Conservation (phyloP, 495 filamentous ascomycete genomes). For the Aspergillus asperescens region DNA sequence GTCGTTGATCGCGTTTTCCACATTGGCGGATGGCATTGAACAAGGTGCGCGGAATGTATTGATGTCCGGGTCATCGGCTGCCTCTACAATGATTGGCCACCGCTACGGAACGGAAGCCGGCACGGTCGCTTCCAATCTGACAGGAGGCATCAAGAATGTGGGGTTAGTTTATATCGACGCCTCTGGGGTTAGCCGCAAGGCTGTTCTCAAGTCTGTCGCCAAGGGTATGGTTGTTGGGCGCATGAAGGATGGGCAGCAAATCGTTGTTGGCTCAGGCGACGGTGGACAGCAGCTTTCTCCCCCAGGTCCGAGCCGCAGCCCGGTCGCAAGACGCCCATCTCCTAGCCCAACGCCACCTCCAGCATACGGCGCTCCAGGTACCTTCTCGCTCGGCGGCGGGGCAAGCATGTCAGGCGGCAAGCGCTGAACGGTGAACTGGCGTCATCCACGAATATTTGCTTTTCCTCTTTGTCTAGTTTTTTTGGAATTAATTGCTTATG, state of each 20-base stretch:
- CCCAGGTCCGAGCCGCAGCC: slow-evolving; percentile 18
- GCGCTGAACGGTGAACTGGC: slow-evolving; percentile 25
- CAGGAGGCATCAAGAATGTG: slow-evolving; percentile 88
- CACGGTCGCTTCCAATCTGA: slow-evolving; percentile 62
- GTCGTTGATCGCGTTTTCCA: slow-evolving; percentile 92
- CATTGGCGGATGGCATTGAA: slow-evolving; percentile 88
- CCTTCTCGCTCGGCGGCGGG: slow-evolving; percentile 30
- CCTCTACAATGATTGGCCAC: slow-evolving; percentile 76
- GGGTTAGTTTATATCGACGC: slow-evolving; percentile 98
- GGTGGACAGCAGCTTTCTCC: slow-evolving; percentile 49
- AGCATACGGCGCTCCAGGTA: slow-evolving; percentile 38
- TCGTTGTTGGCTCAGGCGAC: slow-evolving; percentile 78
- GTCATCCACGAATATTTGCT: not conserved
- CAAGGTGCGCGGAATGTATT: slow-evolving; percentile 73
- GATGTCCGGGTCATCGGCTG: slow-evolving; percentile 63
- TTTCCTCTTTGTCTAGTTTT: not conserved
- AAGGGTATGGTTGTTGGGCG: slow-evolving; percentile 98
- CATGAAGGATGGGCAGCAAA: slow-evolving; percentile 74
- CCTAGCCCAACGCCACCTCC: slow-evolving; percentile 37
- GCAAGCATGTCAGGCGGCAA: slow-evolving; percentile 32
- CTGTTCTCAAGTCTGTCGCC: slow-evolving; percentile 85
- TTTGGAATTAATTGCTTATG: not conserved
- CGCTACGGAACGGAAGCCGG: slow-evolving; percentile 81
- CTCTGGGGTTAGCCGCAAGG: slow-evolving; percentile 79
- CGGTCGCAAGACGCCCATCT: slow-evolving; percentile 28